Evolutionary conservation across 2,329 filamentous ascomycete species (phyloP), one percentile per base, ranked within the genome.

Genomic region (Proliferodiscus dingleyae): DNA sequence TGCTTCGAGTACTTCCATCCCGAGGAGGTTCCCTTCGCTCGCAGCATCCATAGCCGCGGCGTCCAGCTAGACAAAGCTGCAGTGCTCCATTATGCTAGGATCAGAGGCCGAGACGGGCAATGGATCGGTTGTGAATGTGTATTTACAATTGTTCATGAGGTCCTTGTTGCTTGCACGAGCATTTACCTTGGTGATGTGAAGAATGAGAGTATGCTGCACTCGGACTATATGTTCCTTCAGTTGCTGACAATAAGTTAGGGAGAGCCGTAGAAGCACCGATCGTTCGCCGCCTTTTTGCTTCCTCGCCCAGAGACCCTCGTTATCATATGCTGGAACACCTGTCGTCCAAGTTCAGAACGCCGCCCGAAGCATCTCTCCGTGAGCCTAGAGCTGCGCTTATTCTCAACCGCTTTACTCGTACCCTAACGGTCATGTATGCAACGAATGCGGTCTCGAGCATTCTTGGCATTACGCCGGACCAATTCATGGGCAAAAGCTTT

Each of bases 251-350:
- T 15, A 15, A 7, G 29, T 10, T 37, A 93, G 88, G 84, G 59
- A 80, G 88, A 55, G 87, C 86, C 13, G 71, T 81, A 4, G 86
- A 89, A 58, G 88, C 87, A 30, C 87, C 87, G 1, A 76, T 87
- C 49, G 83, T 94, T 45, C 80, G 87, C 44, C 81, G 84, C 40
- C 72, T 91, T 22, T 94, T 94, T 64, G 83, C 87, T 2, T 88
- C 84, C 21, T 91, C 87, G 6, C 85, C 87, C 11, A 75, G 81
- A 58, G 89, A 95, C 60, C 87, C 88, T 15, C 81, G 88, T 52
- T 94, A 94, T 64, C 87, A 93, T 67, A 94, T 94, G 88, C 70
- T 94, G 61, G 85, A 88, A 45, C 86, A 90, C 54, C 71, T 94
- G 13, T 94, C 89, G 9, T 77, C 82, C 60, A 93, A 91, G 63